Conservation (phyloP, 306 rosid genomes). For the Quercus engelmannii region DNA sequence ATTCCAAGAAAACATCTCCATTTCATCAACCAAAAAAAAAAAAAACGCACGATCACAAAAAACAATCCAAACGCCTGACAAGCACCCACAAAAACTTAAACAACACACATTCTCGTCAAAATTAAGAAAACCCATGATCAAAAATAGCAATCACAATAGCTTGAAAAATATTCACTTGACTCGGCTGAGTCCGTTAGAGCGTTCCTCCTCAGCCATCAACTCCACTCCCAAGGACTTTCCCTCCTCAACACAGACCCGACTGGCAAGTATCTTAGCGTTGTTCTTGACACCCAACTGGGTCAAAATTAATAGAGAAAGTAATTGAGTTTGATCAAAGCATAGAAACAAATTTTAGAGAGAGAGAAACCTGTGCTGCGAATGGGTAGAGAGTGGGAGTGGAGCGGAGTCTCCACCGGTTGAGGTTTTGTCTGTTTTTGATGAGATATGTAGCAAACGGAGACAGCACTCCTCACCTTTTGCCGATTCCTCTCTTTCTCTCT, state of each 20-base stretch:
- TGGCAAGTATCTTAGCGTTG: slow-evolving; percentile 66
- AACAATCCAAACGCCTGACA: not conserved
- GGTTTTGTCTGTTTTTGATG: no score
- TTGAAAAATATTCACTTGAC: slow-evolving; percentile 43
- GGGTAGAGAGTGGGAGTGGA: no score
- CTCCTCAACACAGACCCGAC: slow-evolving; percentile 41
- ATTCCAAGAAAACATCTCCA: not conserved
- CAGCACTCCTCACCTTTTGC: no score
- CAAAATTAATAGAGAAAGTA: not conserved
- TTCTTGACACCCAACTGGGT: slow-evolving; percentile 57
- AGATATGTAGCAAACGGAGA: no score
- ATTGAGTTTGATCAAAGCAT: no score
- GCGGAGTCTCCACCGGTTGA: no score
- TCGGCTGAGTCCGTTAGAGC: slow-evolving; percentile 55
- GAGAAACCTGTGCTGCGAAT: no score
- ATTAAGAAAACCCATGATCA: not conserved
- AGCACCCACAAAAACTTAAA: not conserved
- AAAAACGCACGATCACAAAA: not conserved
- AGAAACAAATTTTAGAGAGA: no score
- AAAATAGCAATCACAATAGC: not conserved
- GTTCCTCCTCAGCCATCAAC: slow-evolving; percentile 73
- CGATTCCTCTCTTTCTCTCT: no score
- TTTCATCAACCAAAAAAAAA: not conserved
- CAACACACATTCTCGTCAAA: not conserved
- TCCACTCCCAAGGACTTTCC: slow-evolving; percentile 38